Evolutionary conservation across 257 asterid species (phyloP), one percentile per base, ranked within the genome.

Genomic region (Nicotiana paniculata): DNA sequence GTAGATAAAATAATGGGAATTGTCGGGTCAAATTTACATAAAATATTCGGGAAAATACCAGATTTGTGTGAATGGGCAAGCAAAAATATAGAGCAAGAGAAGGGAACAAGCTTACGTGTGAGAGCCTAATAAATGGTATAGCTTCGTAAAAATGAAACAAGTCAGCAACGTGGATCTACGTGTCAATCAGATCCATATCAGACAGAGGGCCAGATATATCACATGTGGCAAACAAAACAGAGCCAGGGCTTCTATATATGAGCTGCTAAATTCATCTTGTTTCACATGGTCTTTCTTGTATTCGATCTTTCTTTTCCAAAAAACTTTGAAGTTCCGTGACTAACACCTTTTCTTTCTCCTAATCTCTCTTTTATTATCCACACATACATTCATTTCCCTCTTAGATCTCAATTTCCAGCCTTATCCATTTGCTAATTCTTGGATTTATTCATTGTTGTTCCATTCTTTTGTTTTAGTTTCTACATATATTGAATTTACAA

Each of bases 101-200:
- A 74, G 9, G 9, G 16, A 74, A 26, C 63, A 48, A 48, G 46
- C 63, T 26, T 51, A 26, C 63, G 63, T 26, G 63, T 48, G n/a
- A 48, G 62, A 51, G 28, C 26, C 63, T 3, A 51, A 75, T 15
- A 26, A 3, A 7, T 6, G 24, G 33, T 12, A 21, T 21, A 72
- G 57, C 1, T 46, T 74, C 15, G 13, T 46, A 24, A 1, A 32
- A n/a, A 3, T 24, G 3, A 64, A 82, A 90, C 86, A 8, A 86
- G 80, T 90, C 89, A 88, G 91, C 88, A 66, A 82, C 85, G 88
- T 90, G 86, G 86, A 70, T 87, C 90, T 76, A 90, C 93, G 91
- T 93, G 93, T 88, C 88, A 9, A 12, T 33, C 3, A 69, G 43
- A 79, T 75, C 81, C 79, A 7, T 2, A 61, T 28, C 33, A n/a